Percentiles rank a stretch among this genome's conserved stretches.
These are phyloP conservation scores for Microstegium vimineum DNA, from an alignment of 176 grass and related monocot species.

Conservation along the genomic window DNA sequence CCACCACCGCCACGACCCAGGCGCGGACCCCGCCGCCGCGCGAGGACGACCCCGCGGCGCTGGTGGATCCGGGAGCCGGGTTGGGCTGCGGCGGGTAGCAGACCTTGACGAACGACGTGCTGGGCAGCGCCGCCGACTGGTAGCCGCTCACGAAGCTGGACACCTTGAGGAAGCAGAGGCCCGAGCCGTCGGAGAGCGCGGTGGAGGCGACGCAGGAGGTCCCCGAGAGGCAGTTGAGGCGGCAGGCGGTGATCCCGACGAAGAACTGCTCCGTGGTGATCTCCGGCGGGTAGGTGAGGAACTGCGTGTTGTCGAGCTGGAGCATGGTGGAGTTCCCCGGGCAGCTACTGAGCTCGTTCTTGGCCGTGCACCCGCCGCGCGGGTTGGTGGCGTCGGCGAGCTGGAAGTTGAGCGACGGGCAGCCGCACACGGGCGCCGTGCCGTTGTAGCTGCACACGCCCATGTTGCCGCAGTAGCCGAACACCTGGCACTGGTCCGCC, in stretches of 20 bases:
- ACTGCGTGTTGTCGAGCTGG: slow-evolving; percentile 60
- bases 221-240: slow-evolving; percentile 83
- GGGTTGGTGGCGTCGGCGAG: slow-evolving; percentile 18
- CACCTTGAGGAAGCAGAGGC: slow-evolving; percentile 86
- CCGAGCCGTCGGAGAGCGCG: slow-evolving; percentile 79
- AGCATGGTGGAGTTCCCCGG: slow-evolving; percentile 93
- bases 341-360: slow-evolving; percentile 46
- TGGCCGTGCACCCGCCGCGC: slow-evolving; percentile 44
- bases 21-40: slow-evolving; percentile 24
- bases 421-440: slow-evolving; percentile 62
- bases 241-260: slow-evolving; percentile 81
- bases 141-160: slow-evolving; percentile 73
- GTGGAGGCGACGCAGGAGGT: slow-evolving; percentile 75
- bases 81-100: slow-evolving; percentile 47
- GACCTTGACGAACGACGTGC: slow-evolving; percentile 98
- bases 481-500: slow-evolving; percentile 91
- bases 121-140: slow-evolving; percentile 73
- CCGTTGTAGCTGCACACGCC: slow-evolving; percentile 88
- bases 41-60: not conserved
- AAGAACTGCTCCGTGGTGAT: slow-evolving; percentile 77
- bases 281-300: slow-evolving; percentile 81
- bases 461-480: slow-evolving; percentile 91
- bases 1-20: slow-evolving; percentile 58
- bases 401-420: slow-evolving; percentile 75
- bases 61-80: not conserved